phyloP scores from a whole-genome alignment of 495 filamentous ascomycete species.

The Entonaema liquescens region DNA sequence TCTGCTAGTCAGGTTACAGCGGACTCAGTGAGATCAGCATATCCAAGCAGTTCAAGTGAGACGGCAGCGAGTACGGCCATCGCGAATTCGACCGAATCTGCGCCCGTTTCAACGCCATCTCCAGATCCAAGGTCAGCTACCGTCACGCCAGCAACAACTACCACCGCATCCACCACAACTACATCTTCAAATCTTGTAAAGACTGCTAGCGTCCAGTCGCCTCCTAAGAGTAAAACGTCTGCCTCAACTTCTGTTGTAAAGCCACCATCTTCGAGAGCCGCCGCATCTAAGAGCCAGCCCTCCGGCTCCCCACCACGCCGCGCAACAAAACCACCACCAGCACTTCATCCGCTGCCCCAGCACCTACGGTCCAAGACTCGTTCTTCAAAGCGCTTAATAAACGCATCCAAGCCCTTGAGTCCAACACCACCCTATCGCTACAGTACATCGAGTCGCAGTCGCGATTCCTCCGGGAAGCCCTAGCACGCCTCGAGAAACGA shows the following conservation, averaged over 20 bases:
- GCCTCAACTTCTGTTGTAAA: slow-evolving; percentile 41
- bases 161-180: slow-evolving; percentile 21
- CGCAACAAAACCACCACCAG: slow-evolving; percentile 57
- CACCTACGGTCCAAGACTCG: slow-evolving; percentile 90
- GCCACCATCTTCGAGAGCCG: slow-evolving; percentile 35
- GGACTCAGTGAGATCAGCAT: slow-evolving; percentile 29
- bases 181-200: slow-evolving; percentile 37
- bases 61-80: slow-evolving; percentile 10
- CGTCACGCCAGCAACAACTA: slow-evolving; percentile 23
- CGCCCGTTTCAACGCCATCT: slow-evolving; percentile 16
- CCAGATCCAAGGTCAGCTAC: slow-evolving; percentile 25
- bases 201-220: slow-evolving; percentile 31
- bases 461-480: slow-evolving; percentile 86
- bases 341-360: slow-evolving; percentile 65
- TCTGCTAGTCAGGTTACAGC: slow-evolving; percentile 29
- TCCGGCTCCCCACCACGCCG: slow-evolving; percentile 37
- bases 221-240: slow-evolving; percentile 28
- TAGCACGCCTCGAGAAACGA: slow-evolving; percentile 86
- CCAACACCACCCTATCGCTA: slow-evolving; percentile 89
- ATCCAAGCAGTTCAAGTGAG: slow-evolving; percentile 26
- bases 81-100: slow-evolving; percentile 18
- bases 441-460: slow-evolving; percentile 98
- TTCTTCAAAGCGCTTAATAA: slow-evolving; percentile 98
- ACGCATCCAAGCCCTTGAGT: slow-evolving; percentile 86
- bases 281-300: slow-evolving; percentile 23